Evolutionary conservation across 306 rosid species (phyloP).

Genomic region (Arachis hypogaea): DNA sequence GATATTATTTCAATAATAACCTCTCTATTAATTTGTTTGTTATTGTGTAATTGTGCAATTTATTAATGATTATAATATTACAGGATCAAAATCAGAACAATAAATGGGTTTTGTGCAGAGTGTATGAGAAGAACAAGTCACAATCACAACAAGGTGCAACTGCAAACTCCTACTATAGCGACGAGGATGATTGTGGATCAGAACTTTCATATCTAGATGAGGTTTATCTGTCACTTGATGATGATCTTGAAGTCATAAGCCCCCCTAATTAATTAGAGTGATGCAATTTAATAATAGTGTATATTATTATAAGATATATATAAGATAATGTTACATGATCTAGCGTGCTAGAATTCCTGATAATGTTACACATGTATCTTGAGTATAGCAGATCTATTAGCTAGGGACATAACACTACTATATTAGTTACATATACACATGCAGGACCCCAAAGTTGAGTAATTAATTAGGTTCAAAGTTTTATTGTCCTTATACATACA

Average conservation of each 20-base stretch:
- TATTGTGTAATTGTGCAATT: not conserved
- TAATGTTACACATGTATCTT: constrained; percentile 14
- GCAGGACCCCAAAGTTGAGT: constrained; percentile 1
- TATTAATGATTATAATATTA: not conserved
- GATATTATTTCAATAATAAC: too few relatives aligned
- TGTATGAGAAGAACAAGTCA: constrained; percentile 46
- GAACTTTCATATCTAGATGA: constrained; percentile 58
- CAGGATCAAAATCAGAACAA: constrained; percentile 45
- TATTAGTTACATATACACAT: not conserved
- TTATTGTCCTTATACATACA: not conserved
- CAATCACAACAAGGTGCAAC: constrained; percentile 28
- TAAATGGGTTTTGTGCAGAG: constrained; percentile 58
- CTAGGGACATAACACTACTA: not conserved
- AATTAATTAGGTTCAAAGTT: constrained; percentile 13
- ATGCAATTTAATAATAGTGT: not conserved
- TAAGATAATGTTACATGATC: not conserved
- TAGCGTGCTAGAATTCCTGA: not conserved
- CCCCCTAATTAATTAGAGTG: not conserved
- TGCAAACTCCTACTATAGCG: constrained; percentile 28
- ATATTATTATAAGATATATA: not conserved
- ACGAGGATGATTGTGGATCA: constrained; percentile 50
- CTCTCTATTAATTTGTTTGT: too few relatives aligned
- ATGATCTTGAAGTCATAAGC: constrained; percentile 47
- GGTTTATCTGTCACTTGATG: constrained; percentile 50
- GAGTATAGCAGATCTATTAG: constrained; percentile 1